Evolutionary conservation across 2,329 filamentous ascomycete species (phyloP), one percentile per base, ranked within the genome.

Genomic region (Colletotrichum echinochloae): DNA sequence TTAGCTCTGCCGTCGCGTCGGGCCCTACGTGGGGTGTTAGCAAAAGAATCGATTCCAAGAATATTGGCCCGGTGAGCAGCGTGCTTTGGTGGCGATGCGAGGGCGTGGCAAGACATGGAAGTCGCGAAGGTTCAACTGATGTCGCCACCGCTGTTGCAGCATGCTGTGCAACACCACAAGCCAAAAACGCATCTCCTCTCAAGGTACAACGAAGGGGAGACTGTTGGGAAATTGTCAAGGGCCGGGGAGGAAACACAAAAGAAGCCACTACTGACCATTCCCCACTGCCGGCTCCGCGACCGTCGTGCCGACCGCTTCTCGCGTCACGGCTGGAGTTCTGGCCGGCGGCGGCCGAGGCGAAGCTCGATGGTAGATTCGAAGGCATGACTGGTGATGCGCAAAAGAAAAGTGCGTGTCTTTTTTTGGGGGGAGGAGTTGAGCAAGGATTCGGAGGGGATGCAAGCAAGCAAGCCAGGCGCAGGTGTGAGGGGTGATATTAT

Each of bases 331-430:
- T 90, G 79, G 85, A 83, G 77, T 87, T 90, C 81, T 93, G 92
- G 81, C 92, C 92, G 80, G 92, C 92, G 76, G 92, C 92, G 77
- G 92, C 92, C 79, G 92, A 94, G 80, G 92, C 92, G 83, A 95
- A 95, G 86, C 91, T 94, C 76, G 92, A 94, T 77, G 92, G 90
- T 81, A 94, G 88, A 84, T 92, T 91, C 80, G 90, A 89, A 84
- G 91, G 89, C 92, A 94, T 87, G 71, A 73, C 81, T 75, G 75
- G 74, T 66, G 55, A 75, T 66, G 60, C 66, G 56, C 49, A 66
- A 56, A 51, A 46, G 44, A 20, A 70, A n/a, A n/a, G n/a, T n/a
- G n/a, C n/a, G n/a, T n/a, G n/a, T 62, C 23, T 35, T 20, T 37
- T 30, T 37, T 35, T 60, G 49, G 56, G 41, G n/a, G n/a, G n/a